Base-by-base conservation (phyloP, 1,284 basidiomycete genomes). In the Moniliophthora roreri region DNA sequence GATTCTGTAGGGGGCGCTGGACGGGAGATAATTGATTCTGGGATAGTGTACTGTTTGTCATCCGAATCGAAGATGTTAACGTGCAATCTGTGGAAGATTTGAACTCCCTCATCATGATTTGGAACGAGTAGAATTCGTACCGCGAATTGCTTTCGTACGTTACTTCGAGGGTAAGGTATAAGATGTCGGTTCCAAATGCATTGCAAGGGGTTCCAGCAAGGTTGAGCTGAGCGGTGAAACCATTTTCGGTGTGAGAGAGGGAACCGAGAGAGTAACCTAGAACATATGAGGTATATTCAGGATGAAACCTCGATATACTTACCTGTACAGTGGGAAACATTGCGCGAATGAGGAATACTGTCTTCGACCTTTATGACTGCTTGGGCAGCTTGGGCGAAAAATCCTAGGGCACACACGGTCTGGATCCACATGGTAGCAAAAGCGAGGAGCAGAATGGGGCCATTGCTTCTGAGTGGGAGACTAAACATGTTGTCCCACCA, bases 61-160 rank as follows among this genome's bases (percentile, higher is more conserved):
- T 72, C 78, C 1, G 80, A 79, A 65, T 93, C 91, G 61, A 77
- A 85, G 28, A 93, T 85, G 63, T 91, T 85, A 23, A 93, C 88
- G 53, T 86, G 89, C 7, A 94, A 74, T 36, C 86, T 89, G 23
- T n/a, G 20, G 8, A 38, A 11, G 42, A 38, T n/a, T 48, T 9
- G 28, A 13, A 21, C 38, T 16, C 49, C 34, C 34, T 23, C 40
- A 46, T 39, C 3, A 51, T 32, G 20, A 35, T 35, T 35, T 10
- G n/a, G 39, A 10, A 34, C 40, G 20, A 32, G 35, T 21, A 23
- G 28, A 35, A 32, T 41, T 60, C 70, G 26, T 59, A 82, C 85
- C 82, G 73, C 13, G 75, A 69, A 32, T 68, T 63, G 1, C 79
- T 79, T 63, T 91, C 86, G 59, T 88, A 88, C 11, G 77, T 80